These are phyloP conservation scores for Tagetes patula DNA, from an alignment of 129 eudicot species.

Conservation along the genomic window DNA sequence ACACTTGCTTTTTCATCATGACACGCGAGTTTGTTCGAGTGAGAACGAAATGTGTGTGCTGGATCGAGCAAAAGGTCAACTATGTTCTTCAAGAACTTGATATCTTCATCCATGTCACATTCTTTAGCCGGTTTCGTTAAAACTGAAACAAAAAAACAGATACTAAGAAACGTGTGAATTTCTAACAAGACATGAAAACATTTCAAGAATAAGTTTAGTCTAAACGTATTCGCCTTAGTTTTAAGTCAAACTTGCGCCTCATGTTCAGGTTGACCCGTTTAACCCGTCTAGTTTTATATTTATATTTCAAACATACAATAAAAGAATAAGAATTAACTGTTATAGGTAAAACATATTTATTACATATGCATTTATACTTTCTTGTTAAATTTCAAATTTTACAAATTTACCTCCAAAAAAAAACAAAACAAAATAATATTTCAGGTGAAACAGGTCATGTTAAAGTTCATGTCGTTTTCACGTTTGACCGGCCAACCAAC, in stretches of 20 bases:
- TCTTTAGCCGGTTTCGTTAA: slow-evolving; percentile 9
- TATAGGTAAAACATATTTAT: not conserved
- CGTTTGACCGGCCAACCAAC: not conserved
- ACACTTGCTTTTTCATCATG: slow-evolving; percentile 24
- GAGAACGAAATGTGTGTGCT: not conserved
- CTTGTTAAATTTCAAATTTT: not conserved
- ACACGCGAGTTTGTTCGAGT: slow-evolving; percentile 20
- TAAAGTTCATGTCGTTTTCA: not conserved
- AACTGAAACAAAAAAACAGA: slow-evolving; percentile 3
- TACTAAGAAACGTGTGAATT: not conserved
- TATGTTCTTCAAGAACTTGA: slow-evolving; percentile 19
- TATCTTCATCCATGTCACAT: slow-evolving; percentile 17
- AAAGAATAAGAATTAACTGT: not conserved
- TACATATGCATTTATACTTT: not conserved
- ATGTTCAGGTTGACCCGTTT: not conserved
- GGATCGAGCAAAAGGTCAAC: slow-evolving; percentile 12
- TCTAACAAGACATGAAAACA: not conserved
- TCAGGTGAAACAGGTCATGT: not conserved
- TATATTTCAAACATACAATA: not conserved
- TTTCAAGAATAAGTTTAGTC: too few species aligned
- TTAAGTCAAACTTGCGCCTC: not conserved
- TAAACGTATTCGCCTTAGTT: too few species aligned
- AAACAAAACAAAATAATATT: not conserved
- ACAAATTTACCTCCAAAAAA: not conserved
- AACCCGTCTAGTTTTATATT: not conserved